Evolutionary conservation across 2,329 filamentous ascomycete genomes (phyloP).

Genomic region (Erysiphe neolycopersici): DNA sequence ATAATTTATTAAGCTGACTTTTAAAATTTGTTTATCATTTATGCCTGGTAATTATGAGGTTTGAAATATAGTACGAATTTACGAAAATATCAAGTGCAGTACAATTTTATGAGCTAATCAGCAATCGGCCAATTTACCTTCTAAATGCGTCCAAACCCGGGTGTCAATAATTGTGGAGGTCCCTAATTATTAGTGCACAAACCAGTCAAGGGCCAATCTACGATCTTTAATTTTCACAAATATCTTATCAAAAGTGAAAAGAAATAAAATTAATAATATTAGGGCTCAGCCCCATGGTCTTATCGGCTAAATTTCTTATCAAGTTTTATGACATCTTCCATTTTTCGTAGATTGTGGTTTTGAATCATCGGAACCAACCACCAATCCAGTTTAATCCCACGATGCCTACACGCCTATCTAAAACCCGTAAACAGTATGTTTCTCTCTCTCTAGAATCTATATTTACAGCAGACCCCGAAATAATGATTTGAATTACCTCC

Average conservation of each 20-base stretch:
- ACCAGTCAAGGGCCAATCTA: background rate
- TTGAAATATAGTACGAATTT: too few relatives aligned
- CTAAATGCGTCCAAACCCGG: too few relatives aligned
- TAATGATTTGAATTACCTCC: background rate
- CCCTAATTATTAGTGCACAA: too few relatives aligned
- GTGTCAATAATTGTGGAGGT: too few relatives aligned
- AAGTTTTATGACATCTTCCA: background rate
- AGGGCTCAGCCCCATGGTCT: background rate
- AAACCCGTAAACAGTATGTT: constrained; percentile 56
- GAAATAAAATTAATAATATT: too few relatives aligned
- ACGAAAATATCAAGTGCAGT: too few relatives aligned
- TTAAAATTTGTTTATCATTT: too few relatives aligned
- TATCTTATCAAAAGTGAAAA: background rate
- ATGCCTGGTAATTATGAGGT: too few relatives aligned
- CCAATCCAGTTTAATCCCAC: constrained; percentile 17
- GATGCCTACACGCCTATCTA: constrained; percentile 50
- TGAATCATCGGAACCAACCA: background rate
- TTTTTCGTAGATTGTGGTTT: background rate
- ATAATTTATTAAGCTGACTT: too few relatives aligned
- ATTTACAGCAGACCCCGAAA: background rate
- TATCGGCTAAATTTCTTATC: background rate
- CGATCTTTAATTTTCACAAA: background rate
- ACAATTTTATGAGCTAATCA: too few relatives aligned
- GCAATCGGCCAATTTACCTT: too few relatives aligned
- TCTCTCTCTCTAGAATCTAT: constrained; percentile 1